A percentile compares a stretch with the other conserved stretches of the same genome.
phyloP scores from a whole-genome alignment of 352 stramenopile genomes.

The Peronospora belbahrii region DNA sequence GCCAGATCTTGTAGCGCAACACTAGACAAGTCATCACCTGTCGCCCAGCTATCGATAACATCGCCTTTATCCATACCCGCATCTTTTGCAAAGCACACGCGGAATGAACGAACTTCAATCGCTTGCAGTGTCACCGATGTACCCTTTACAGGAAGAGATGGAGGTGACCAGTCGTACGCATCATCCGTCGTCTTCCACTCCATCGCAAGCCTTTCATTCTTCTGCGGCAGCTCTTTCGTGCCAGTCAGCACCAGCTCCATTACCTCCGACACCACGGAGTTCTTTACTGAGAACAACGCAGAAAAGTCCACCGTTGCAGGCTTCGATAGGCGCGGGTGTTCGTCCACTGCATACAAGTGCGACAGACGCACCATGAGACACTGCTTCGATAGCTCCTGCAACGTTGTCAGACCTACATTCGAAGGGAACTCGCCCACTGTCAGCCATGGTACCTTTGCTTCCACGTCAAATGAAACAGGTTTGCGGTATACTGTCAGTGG shows the following conservation, averaged over 20 bases:
- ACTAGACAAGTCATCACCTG: slow-evolving; percentile 18
- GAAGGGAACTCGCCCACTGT: slow-evolving; percentile 67
- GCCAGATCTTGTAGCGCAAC: slow-evolving; percentile 22
- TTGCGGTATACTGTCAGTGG: slow-evolving; percentile 53
- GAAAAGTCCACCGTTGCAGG: slow-evolving; percentile 66
- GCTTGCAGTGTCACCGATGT: slow-evolving; percentile 69
- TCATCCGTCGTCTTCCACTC: slow-evolving; percentile 40
- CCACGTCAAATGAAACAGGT: slow-evolving; percentile 13
- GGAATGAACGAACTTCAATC: slow-evolving; percentile 92
- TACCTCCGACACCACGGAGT: slow-evolving; percentile 46
- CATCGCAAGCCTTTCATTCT: slow-evolving; percentile 18
- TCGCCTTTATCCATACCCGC: neutral
- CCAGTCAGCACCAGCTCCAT: slow-evolving; percentile 87
- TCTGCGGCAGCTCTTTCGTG: slow-evolving; percentile 44
- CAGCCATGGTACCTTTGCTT: slow-evolving; percentile 61
- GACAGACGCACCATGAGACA: slow-evolving; percentile 88
- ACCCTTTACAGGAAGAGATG: slow-evolving; percentile 39
- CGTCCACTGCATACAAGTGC: slow-evolving; percentile 89
- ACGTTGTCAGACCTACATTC: slow-evolving; percentile 91
- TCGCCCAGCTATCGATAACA: slow-evolving; percentile 2
- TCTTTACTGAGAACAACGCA: slow-evolving; percentile 45
- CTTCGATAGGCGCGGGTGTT: slow-evolving; percentile 76
- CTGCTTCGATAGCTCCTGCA: slow-evolving; percentile 67
- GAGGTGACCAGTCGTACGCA: slow-evolving; percentile 17
- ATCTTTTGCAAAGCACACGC: slow-evolving; percentile 44